Evolutionary conservation across 2,329 filamentous ascomycete genomes (phyloP), one percentile per base, ranked within the genome.

Genomic region (Colletotrichum sublineola): DNA sequence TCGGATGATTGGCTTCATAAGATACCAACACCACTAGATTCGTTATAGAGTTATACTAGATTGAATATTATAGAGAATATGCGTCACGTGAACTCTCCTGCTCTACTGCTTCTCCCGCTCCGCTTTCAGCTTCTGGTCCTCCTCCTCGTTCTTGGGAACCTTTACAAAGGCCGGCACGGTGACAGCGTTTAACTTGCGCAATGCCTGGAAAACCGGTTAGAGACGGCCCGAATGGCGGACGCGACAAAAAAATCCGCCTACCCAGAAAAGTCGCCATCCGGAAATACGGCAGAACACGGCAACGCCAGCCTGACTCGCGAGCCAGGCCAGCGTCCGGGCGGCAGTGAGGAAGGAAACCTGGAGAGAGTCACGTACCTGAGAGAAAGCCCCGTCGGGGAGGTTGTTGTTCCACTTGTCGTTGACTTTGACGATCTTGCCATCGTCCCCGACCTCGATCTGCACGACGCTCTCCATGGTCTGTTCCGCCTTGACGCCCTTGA

Each of bases 391-490:
- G 6, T 82, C 79, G 4, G 81, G 81, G 58, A 83, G 68, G 48
- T 79, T 79, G 40, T 78, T 79, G 67, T 83, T 78, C 82, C 81
- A 83, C 57, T 76, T 71, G 67, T 83, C 82, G 72, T 81, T 81
- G 48, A 84, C 79, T 62, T 74, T 79, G 3, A 76, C 75, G 42
- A 83, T 82, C 75, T 77, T 79, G 44, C 80, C 81, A 57, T 80
- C 78, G 33, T 58, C 53, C n/a, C 77, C 79, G 38, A 82, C 73
- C 48, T 78, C 68, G 67, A 83, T 82, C 8, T 74, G 68, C 14
- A 83, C 77, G 8, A 76, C 68, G 14, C 79, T 81, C 53, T 78
- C 50, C 61, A 82, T 80, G 42, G 76, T 74, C 74, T 81, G 77
- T 69, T 79, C 78, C 57, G 75, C 77, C 63, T 77, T 77, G 67